Evolutionary conservation across 306 rosid species (phyloP).

Genomic region (Gleditsia sinensis): DNA sequence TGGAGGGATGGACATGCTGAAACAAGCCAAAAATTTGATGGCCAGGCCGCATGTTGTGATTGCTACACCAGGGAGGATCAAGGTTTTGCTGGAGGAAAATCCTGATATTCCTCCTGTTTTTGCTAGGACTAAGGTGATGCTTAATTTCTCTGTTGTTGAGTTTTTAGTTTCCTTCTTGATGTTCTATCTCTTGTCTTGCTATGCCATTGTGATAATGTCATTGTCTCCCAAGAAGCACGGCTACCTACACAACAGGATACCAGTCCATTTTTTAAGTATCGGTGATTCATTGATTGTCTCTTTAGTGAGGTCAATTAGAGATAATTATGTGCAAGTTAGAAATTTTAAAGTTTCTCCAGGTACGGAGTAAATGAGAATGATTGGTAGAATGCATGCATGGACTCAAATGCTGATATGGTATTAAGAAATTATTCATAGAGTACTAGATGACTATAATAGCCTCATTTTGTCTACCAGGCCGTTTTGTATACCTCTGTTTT

Average conservation of each 20-base stretch:
- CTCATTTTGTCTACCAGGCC: too few species aligned
- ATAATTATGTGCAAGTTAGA: background rate
- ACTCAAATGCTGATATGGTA: background rate
- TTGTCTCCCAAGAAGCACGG: too few species aligned
- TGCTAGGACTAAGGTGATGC: conserved; percentile 68
- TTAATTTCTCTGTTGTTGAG: background rate
- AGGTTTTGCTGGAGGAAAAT: conserved; percentile 61
- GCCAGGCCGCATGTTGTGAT: conserved; percentile 82
- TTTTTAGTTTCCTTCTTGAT: background rate
- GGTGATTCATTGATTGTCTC: background rate
- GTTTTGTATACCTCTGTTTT: background rate
- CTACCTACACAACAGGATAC: too few species aligned
- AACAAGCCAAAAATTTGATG: conserved; percentile 59
- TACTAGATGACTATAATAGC: background rate
- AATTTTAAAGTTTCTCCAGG: background rate
- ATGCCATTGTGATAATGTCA: background rate
- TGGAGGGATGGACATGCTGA: conserved; percentile 82
- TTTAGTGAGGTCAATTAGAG: background rate
- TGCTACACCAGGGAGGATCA: conserved; percentile 85
- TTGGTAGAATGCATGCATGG: background rate
- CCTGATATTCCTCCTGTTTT: conserved; percentile 71
- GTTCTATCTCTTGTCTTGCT: background rate
- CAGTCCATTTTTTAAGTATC: too few species aligned
- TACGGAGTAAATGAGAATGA: background rate
- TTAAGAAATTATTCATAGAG: background rate